Evolutionary conservation across 306 rosid genomes (phyloP), one percentile per base, ranked within the genome.

Genomic region (Begonia peltatifolia): DNA sequence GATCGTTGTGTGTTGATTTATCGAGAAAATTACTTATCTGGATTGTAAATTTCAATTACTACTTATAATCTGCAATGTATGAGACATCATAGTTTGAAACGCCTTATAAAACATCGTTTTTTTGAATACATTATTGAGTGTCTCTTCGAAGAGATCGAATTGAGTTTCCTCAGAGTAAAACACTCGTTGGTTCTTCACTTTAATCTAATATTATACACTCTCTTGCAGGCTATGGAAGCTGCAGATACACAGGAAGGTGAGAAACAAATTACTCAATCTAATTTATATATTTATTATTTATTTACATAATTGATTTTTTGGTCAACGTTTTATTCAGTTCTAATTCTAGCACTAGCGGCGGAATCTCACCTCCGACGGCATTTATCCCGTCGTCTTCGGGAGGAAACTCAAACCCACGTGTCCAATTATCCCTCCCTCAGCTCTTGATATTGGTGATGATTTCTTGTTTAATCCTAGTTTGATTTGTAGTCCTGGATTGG

Each of bases 181-280:
- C 12, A 47, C 55, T 57, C 18, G 23, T 11, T 10, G 11, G 49
- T 51, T 44, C 46, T 14, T 13, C 25, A 14, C 53, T 43, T 47
- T 9, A 38, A 30, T 22, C 47, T 49, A 42, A 52, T 57, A 48
- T 17, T 58, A 42, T 55, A 53, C 47, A 17, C 25, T 44, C 14
- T 41, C 22, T 73, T 74, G 70, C 85, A 89, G 97, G 97, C 80
- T 15, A 74, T 76, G 94, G 95, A 17, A 68, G 87, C 63, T 89
- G 97, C 63, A 61, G 46, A 70, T 85, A 61, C 70, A 15, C 87
- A 0, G 94, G 97, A 80, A 82, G 95, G 97, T 89, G 61, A 78
- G 85, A 61, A 59, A 59, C 16, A 46, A 52, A 43, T 48, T 48
- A 6, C 4, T 1, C 35, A 62, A 49, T 63, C 35, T 25, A 41